Percentiles rank a stretch among this genome's conserved stretches.
Evolutionary conservation across 73 alveolate genomes (phyloP).

Genomic region (Paramecium sonneborni): DNA sequence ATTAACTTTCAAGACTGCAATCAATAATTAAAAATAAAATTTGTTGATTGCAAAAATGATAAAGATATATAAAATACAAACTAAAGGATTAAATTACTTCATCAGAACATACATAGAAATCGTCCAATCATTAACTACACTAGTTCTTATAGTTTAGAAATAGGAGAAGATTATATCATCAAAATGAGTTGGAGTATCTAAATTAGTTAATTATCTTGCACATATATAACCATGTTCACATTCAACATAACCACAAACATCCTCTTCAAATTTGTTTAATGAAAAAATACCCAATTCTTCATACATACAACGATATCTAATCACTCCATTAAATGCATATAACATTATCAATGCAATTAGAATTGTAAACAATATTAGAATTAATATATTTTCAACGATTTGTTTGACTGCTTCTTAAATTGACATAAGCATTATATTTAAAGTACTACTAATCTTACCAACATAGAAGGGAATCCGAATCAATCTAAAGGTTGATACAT

Average conservation of each 20-base stretch:
- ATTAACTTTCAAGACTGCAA: conserved; percentile 20
- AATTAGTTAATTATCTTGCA: not conserved
- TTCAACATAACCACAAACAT: conserved; percentile 36
- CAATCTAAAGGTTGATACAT: conserved; percentile 41
- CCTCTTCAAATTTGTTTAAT: not conserved
- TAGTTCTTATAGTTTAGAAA: conserved; percentile 15
- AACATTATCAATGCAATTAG: not conserved
- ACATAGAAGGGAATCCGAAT: conserved; percentile 41
- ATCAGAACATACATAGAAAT: conserved; percentile 34
- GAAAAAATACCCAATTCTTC: conserved; percentile 17
- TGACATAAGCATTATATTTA: conserved; percentile 34
- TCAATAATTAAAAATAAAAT: conserved; percentile 11
- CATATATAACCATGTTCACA: conserved; percentile 30
- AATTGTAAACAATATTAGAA: not conserved
- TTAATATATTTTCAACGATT: conserved; percentile 3
- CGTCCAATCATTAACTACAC: conserved; percentile 39
- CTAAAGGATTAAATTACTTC: conserved; percentile 37
- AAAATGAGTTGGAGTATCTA: conserved; percentile 19
- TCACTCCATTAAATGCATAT: conserved; percentile 26
- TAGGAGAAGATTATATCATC: not conserved
- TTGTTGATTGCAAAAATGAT: conserved; percentile 2
- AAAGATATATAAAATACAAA: conserved; percentile 7
- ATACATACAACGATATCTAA: conserved; percentile 40
- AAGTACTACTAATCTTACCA: not conserved
- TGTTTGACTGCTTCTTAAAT: not conserved